These are phyloP conservation scores for Terfezia claveryi DNA, from an alignment of 495 filamentous ascomycete species.

Conservation along the genomic window DNA sequence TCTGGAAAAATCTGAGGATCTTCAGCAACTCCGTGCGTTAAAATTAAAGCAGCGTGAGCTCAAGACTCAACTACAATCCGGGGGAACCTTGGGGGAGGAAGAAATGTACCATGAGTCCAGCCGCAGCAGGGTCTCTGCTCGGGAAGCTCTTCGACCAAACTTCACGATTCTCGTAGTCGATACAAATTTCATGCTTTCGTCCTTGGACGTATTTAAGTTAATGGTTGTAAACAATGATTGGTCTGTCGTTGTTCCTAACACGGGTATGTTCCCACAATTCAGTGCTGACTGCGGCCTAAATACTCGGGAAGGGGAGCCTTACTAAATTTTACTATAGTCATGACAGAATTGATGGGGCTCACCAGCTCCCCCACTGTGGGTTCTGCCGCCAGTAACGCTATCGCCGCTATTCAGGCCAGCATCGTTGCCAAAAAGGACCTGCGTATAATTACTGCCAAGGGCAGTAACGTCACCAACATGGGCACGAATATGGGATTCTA, in stretches of 20 bases:
- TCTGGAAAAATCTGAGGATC: neutral
- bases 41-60: neutral
- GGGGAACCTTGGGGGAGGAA: neutral
- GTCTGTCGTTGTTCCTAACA: slow-evolving; percentile 16
- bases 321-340: slow-evolving; percentile 10
- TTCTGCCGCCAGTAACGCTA: slow-evolving; percentile 10
- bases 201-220: slow-evolving; percentile 13
- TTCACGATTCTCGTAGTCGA: slow-evolving; percentile 18
- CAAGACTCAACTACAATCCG: neutral
- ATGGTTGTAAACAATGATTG: slow-evolving; percentile 11
- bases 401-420: slow-evolving; percentile 12
- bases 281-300: too few relatives aligned
- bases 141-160: neutral
- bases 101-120: neutral
- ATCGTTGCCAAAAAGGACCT: slow-evolving; percentile 13
- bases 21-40: neutral
- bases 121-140: neutral
- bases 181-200: slow-evolving; percentile 14
- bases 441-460: slow-evolving; percentile 16
- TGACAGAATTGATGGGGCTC: slow-evolving; percentile 15
- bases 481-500: slow-evolving; percentile 14
- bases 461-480: slow-evolving; percentile 1
- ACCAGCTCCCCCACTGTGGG: slow-evolving; percentile 11
- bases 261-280: slow-evolving; percentile 7
- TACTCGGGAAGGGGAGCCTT: neutral